phyloP scores from a whole-genome alignment of 208 protist genomes.

The Naegleria gruberi region DNA sequence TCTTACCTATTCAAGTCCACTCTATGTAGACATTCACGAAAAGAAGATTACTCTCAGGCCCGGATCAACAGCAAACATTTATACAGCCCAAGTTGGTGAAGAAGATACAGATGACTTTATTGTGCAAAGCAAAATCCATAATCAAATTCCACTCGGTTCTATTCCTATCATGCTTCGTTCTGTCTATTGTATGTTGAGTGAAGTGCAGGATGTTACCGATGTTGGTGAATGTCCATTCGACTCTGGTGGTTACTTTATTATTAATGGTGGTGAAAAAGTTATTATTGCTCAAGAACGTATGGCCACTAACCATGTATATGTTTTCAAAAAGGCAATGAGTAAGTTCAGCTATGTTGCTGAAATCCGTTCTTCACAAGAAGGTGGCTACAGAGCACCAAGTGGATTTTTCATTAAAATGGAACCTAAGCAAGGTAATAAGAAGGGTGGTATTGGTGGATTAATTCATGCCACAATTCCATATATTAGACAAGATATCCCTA shows the following conservation, averaged over 20 bases:
- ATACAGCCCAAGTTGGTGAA: slow-evolving; percentile 42
- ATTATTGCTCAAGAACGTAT: slow-evolving; percentile 82
- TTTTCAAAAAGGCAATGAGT: slow-evolving; percentile 81
- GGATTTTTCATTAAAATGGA: slow-evolving; percentile 65
- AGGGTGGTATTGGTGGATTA: slow-evolving; percentile 23
- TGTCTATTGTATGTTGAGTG: slow-evolving; percentile 67
- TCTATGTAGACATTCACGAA: slow-evolving; percentile 69
- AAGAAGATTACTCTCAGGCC: neutral
- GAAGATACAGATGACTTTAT: slow-evolving; percentile 36
- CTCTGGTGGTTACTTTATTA: slow-evolving; percentile 94
- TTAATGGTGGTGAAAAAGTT: slow-evolving; percentile 94
- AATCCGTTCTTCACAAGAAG: slow-evolving; percentile 80
- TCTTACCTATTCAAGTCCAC: slow-evolving; percentile 78
- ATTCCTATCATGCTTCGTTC: slow-evolving; percentile 92
- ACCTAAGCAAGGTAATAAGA: neutral
- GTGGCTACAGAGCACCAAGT: slow-evolving; percentile 63
- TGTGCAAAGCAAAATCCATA: slow-evolving; percentile 26
- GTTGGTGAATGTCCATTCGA: slow-evolving; percentile 86
- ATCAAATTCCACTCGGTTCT: slow-evolving; percentile 51
- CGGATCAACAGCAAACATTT: slow-evolving; percentile 30
- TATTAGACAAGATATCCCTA: slow-evolving; percentile 68
- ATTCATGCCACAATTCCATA: slow-evolving; percentile 69
- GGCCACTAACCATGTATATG: slow-evolving; percentile 84
- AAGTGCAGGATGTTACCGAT: slow-evolving; percentile 50
- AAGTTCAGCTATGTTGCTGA: slow-evolving; percentile 84